Percentiles rank a stretch among this genome's conserved stretches.
Evolutionary conservation across 1,284 basidiomycete species (phyloP).

Genomic region (Lentinus polychrous): DNA sequence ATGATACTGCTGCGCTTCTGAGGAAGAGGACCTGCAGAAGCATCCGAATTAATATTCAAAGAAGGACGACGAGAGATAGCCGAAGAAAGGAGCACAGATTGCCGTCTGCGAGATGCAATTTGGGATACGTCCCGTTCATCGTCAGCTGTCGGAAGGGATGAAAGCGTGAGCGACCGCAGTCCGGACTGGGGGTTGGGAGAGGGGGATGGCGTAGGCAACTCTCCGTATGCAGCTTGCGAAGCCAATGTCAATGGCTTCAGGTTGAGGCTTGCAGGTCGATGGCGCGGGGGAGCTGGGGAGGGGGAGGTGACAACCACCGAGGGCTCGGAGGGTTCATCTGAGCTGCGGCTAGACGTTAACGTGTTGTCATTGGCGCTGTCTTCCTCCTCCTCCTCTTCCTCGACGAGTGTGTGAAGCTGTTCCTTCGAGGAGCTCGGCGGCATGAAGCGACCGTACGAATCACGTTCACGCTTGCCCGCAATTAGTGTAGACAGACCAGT

Average conservation of each 20-base stretch:
- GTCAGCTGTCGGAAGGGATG: constrained; percentile 26
- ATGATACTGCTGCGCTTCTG: constrained; percentile 59
- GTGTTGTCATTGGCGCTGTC: constrained; percentile 11
- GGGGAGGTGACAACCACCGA: constrained; percentile 17
- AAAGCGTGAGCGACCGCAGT: constrained; percentile 43
- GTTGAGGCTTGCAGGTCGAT: constrained; percentile 56
- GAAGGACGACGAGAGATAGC: constrained; percentile 19
- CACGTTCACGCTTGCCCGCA: constrained; percentile 50
- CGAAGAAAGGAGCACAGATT: constrained; percentile 22
- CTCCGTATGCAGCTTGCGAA: constrained; percentile 33
- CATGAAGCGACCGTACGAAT: constrained; percentile 67
- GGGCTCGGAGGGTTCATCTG: constrained; percentile 9
- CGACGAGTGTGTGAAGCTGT: constrained; percentile 66
- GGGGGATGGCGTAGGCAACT: constrained; percentile 45
- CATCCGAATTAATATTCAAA: constrained; percentile 21
- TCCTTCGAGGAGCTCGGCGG: constrained; percentile 60
- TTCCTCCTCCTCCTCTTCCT: constrained; percentile 66
- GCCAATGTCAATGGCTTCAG: constrained; percentile 67
- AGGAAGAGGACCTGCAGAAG: constrained; percentile 10
- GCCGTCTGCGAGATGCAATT: constrained; percentile 18
- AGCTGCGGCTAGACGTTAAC: constrained; percentile 12
- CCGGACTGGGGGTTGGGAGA: constrained; percentile 28
- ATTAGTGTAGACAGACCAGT: constrained; percentile 34
- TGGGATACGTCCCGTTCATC: constrained; percentile 6
- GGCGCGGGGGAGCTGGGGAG: constrained; percentile 32